These are phyloP conservation scores for Trichoderma sp. DNA, from an alignment of 2,329 filamentous ascomycete species.

Conservation along the genomic window DNA sequence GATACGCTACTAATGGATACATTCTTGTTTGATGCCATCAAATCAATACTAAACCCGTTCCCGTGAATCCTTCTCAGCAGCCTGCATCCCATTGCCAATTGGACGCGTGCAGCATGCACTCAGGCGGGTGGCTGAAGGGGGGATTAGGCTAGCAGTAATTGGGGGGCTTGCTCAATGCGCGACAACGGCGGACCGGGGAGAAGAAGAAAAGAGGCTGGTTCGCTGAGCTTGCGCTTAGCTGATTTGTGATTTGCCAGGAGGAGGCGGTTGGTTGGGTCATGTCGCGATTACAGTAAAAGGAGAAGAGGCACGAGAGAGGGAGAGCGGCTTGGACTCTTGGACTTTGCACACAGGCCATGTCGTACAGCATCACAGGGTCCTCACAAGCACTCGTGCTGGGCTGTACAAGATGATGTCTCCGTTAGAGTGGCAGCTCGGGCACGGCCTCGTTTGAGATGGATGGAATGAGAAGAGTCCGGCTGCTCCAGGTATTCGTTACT, in stretches of 20 bases:
- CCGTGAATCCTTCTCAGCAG: not conserved
- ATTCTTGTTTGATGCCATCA: not conserved
- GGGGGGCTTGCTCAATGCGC: constrained; percentile 20
- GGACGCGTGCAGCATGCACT: constrained; percentile 2
- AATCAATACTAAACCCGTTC: not conserved
- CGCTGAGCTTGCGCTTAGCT: not conserved
- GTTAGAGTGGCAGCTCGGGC: not conserved
- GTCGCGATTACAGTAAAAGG: not conserved
- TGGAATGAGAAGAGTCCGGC: not conserved
- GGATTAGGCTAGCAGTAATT: constrained; percentile 13
- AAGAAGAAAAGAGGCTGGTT: constrained; percentile 1
- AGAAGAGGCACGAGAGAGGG: not conserved
- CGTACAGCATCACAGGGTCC: not conserved
- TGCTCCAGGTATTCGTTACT: not conserved
- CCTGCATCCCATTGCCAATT: not conserved
- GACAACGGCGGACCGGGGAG: constrained; percentile 19
- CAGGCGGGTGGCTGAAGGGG: constrained; percentile 14
- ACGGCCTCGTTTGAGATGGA: not conserved
- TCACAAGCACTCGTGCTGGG: not conserved
- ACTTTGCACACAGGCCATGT: not conserved
- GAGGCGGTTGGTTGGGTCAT: not conserved
- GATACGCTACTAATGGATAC: not conserved
- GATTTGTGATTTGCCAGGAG: not conserved
- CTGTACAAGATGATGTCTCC: not conserved
- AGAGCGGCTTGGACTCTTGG: not conserved